Evolutionary conservation across 768 basidiomycete species (phyloP), one percentile per base, ranked within the genome.

Genomic region (Pilatotrama ljubarskyi): DNA sequence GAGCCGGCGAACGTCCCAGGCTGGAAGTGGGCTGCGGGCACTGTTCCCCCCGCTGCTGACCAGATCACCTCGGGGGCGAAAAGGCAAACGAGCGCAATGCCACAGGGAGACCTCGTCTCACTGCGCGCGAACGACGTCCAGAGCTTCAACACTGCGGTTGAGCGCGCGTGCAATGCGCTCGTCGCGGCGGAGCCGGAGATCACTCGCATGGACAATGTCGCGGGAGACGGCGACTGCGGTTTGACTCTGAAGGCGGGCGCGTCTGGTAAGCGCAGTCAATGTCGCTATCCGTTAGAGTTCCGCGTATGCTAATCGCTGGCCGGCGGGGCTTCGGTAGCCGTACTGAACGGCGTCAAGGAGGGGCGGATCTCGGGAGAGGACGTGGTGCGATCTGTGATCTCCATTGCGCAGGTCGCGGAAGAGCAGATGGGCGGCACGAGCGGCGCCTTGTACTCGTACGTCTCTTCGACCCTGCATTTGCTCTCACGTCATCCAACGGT

Each of bases 341-440:
- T 93, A 7, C 77, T 91, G 20, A 75, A 80, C 48, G 80, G 80
- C 58, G 77, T 93, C 17, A 66, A 78, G 5, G 73, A 80, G 24
- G 84, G 84, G 2, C 75, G 69, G 29, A 80, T 95, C 49, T 75
- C 75, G 10, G 90, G 90, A 6, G 70, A 77, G 11, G 84, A 94
- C 64, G 78, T 93, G 48, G 78, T 90, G 37, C 78, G 76, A 24
- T 82, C 86, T 52, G 76, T 91, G 59, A 82, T 90, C 43, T 76
- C 78, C 2, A 84, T 95, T 59, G 83, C 94, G 2, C 80, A 84
- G 63, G 83, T 88, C 9, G 87, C 88, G 2, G 91, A 94, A 71
- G 87, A 91, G 65, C 77, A 79, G 17, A 96, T 96, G 94, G 94
- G 91, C 13, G 94, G 94, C 35, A 95, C 94, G 6, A 91, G 88